Percentiles rank a stretch among this genome's conserved stretches.
Evolutionary conservation across 164 flowering plant genomes (phyloP).

Genomic region (Magnolia kwangsiensis): DNA sequence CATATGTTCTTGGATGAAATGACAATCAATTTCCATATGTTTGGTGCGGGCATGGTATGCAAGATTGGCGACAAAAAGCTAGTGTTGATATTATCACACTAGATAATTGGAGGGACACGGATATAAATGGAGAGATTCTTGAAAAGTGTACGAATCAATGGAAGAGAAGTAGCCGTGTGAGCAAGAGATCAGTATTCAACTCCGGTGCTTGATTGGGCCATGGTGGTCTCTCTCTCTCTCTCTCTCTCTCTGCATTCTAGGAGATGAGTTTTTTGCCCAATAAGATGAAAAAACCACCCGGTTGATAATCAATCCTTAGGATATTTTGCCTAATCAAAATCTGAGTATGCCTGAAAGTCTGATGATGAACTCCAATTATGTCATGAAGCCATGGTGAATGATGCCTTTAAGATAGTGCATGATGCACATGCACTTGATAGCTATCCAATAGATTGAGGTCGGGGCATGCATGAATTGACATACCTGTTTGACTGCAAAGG

Average conservation of each 20-base stretch:
- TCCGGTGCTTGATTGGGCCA: background rate
- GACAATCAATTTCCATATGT: background rate
- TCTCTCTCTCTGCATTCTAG: background rate
- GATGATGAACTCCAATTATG: background rate
- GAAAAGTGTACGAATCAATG: no score
- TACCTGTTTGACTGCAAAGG: background rate
- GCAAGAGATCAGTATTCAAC: background rate
- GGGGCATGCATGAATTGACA: background rate
- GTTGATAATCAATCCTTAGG: background rate
- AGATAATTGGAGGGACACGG: background rate
- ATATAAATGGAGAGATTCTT: no score
- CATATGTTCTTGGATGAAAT: background rate
- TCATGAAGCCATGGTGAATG: background rate
- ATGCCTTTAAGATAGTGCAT: background rate
- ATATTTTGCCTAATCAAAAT: background rate
- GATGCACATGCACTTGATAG: background rate
- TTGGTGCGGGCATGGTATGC: background rate
- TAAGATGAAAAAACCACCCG: background rate
- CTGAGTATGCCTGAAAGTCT: conserved; percentile 15
- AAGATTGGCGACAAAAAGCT: background rate
- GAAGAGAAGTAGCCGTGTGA: background rate
- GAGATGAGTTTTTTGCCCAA: background rate
- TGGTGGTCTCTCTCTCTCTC: no score
- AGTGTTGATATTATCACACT: background rate
- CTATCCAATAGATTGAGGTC: background rate